Conservation (phyloP, 345 rosid genomes). For the Draba incana region DNA sequence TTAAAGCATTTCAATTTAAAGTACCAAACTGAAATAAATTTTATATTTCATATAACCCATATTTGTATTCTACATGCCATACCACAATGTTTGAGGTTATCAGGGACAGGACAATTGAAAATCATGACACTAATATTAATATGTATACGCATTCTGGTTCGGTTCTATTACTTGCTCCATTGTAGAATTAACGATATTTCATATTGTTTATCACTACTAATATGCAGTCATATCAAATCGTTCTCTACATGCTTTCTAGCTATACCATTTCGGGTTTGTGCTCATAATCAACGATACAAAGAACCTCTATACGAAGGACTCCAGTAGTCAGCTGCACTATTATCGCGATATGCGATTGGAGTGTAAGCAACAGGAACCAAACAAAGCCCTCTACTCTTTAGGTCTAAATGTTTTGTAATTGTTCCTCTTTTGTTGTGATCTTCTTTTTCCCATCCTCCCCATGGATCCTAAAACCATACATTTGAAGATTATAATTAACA, state of each 20-base stretch:
- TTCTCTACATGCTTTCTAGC: slow-evolving; percentile 23
- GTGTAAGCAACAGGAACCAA: slow-evolving; percentile 73
- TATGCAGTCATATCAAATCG: background rate
- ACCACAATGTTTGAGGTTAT: slow-evolving; percentile 10
- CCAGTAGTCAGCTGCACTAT: slow-evolving; percentile 80
- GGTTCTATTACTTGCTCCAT: background rate
- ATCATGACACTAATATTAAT: slow-evolving; percentile 13
- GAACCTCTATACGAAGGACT: slow-evolving; percentile 77
- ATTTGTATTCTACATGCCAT: background rate
- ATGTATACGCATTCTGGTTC: slow-evolving; percentile 13
- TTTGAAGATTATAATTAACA: background rate
- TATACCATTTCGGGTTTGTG: slow-evolving; percentile 17
- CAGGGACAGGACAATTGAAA: slow-evolving; percentile 4
- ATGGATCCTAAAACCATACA: slow-evolving; percentile 57
- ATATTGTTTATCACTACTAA: slow-evolving; percentile 18
- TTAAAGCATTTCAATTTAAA: background rate
- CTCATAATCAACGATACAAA: slow-evolving; percentile 57
- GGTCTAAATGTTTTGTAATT: slow-evolving; percentile 53
- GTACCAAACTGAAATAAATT: too few relatives aligned
- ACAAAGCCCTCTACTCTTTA: slow-evolving; percentile 81
- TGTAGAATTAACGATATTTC: background rate
- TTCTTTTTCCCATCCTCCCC: slow-evolving; percentile 70
- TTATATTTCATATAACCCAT: too few relatives aligned
- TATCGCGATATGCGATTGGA: slow-evolving; percentile 66
- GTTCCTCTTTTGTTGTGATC: slow-evolving; percentile 51